These are phyloP conservation scores for Hypomyces rosellus DNA, from an alignment of 2,329 filamentous ascomycete species.

Conservation along the genomic window DNA sequence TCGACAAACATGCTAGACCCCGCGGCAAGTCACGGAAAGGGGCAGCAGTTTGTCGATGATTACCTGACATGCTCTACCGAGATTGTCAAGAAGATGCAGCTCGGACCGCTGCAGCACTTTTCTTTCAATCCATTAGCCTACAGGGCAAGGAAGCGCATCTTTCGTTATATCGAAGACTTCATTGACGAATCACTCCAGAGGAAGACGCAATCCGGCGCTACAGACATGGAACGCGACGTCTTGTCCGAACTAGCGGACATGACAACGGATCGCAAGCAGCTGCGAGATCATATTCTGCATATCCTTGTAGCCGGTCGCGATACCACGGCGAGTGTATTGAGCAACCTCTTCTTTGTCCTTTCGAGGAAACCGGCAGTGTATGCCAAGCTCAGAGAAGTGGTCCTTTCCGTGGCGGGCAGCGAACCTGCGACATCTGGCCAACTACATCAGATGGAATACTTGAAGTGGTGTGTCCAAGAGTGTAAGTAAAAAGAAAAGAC, in stretches of 20 bases:
- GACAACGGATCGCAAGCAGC: constrained; percentile 33
- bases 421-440: constrained; percentile 39
- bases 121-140: constrained; percentile 20
- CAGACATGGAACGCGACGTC: constrained; percentile 35
- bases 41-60: constrained; percentile 31
- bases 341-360: constrained; percentile 38
- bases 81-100: constrained; percentile 26
- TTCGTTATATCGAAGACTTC: constrained; percentile 37
- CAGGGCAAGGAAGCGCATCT: constrained; percentile 25
- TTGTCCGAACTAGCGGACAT: constrained; percentile 44
- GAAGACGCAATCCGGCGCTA: constrained; percentile 10
- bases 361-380: constrained; percentile 35
- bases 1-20: constrained; percentile 19
- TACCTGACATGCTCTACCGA: constrained; percentile 29
- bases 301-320: constrained; percentile 40
- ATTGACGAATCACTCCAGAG: constrained; percentile 31
- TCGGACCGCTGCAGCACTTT: constrained; percentile 27
- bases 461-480: constrained; percentile 52
- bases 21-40: constrained; percentile 14
- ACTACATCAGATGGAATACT: constrained; percentile 46
- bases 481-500: constrained; percentile 31
- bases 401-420: constrained; percentile 25
- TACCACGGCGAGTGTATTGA: constrained; percentile 39
- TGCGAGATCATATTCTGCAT: constrained; percentile 37
- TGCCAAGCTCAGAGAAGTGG: constrained; percentile 38